phyloP scores from a whole-genome alignment of 2,329 filamentous ascomycete species.

The Colletotrichum sp. region DNA sequence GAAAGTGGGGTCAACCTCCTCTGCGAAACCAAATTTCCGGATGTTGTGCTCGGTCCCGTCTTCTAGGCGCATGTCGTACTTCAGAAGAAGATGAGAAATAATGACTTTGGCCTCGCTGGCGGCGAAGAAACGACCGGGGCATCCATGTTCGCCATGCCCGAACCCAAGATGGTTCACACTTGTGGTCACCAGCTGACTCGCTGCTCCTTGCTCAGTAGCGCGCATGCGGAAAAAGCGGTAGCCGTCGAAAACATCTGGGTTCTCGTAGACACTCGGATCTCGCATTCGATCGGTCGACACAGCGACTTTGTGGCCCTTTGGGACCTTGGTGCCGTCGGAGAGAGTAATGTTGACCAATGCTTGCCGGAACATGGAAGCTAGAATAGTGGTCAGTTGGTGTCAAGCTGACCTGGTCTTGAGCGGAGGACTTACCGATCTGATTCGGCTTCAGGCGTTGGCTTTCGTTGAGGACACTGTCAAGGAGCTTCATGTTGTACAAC shows the following conservation, averaged over 20 bases:
- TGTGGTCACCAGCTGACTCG: constrained; percentile 31
- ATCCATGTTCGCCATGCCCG: constrained; percentile 39
- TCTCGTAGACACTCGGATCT: constrained; percentile 15
- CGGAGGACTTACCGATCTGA: neutral
- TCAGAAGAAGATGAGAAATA: constrained; percentile 25
- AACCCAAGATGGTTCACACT: constrained; percentile 33
- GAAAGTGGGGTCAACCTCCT: neutral
- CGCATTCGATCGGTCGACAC: constrained; percentile 8
- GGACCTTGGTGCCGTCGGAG: constrained; percentile 20
- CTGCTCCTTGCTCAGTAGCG: neutral
- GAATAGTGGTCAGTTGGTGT: neutral
- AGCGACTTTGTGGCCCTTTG: constrained; percentile 21
- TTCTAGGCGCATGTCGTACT: constrained; percentile 28
- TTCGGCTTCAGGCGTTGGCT: constrained; percentile 25
- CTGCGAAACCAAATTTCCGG: neutral
- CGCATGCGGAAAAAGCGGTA: constrained; percentile 21
- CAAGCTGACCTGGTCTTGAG: neutral
- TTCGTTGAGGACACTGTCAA: constrained; percentile 29
- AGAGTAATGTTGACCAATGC: constrained; percentile 11
- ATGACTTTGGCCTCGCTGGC: constrained; percentile 37
- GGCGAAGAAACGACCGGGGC: constrained; percentile 42
- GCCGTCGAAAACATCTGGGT: constrained; percentile 24
- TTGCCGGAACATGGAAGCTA: neutral
- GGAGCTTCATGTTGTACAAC: constrained; percentile 12
- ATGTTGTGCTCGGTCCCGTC: neutral